Conservation (phyloP, 345 rosid genomes). For the Diplotaxis tenuifolia region DNA sequence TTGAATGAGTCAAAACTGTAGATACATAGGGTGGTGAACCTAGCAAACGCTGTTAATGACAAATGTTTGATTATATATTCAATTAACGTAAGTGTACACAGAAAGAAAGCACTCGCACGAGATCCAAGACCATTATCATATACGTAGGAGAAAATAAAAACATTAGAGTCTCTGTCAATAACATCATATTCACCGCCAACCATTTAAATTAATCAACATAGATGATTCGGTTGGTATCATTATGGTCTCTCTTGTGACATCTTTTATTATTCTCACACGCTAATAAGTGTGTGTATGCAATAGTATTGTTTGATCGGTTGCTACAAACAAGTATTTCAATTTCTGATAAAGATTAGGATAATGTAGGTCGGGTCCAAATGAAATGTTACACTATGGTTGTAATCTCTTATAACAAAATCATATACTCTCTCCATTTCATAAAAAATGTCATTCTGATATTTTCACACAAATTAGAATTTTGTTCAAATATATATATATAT, state of each 20-base stretch:
- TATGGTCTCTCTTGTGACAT: conserved; percentile 14
- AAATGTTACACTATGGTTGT: neutral
- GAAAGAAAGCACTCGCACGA: conserved; percentile 36
- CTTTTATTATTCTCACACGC: neutral
- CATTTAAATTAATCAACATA: conserved; percentile 3
- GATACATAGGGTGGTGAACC: conserved; percentile 41
- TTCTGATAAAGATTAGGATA: neutral
- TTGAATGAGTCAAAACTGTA: conserved; percentile 27
- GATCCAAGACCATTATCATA: conserved; percentile 39
- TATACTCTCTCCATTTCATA: neutral
- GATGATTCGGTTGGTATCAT: conserved; percentile 31
- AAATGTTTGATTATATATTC: conserved; percentile 25
- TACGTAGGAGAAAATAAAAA: conserved; percentile 7
- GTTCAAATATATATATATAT: too few species aligned
- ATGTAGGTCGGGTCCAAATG: neutral
- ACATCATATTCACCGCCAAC: conserved; percentile 37
- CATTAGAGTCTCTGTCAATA: conserved; percentile 23
- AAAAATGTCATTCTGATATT: neutral
- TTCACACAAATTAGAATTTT: too few species aligned
- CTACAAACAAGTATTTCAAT: neutral
- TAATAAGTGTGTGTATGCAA: neutral
- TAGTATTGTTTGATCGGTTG: neutral
- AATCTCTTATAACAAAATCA: neutral
- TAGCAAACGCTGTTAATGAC: conserved; percentile 33
- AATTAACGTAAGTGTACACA: conserved; percentile 24